These are phyloP conservation scores for Aspergillus pseudoglaucus DNA, from an alignment of 2,329 filamentous ascomycete genomes.

Conservation along the genomic window DNA sequence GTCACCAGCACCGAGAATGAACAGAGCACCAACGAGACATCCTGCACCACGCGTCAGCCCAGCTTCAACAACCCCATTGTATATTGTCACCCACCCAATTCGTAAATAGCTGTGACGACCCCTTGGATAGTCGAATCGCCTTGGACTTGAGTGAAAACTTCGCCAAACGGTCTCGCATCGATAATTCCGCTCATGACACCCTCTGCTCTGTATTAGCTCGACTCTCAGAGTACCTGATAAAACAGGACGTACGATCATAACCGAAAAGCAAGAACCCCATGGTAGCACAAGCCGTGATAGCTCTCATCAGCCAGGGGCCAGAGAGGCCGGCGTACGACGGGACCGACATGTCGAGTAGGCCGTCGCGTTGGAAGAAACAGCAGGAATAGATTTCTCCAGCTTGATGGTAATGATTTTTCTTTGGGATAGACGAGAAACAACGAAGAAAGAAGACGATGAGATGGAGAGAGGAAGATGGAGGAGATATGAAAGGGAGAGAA, in stretches of 20 bases:
- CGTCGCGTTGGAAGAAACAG: background rate
- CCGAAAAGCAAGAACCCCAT: constrained; percentile 51
- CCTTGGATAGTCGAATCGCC: constrained; percentile 41
- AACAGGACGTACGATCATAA: constrained; percentile 40
- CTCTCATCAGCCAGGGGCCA: background rate
- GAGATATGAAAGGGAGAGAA: no score
- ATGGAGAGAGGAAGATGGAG: no score
- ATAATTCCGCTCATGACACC: background rate
- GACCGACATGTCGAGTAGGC: background rate
- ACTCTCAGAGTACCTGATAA: no score
- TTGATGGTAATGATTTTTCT: background rate
- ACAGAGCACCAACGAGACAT: background rate
- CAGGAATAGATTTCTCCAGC: background rate
- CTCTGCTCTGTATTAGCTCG: background rate
- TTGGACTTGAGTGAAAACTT: constrained; percentile 13
- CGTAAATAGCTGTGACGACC: constrained; percentile 46
- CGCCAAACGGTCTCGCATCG: constrained; percentile 3
- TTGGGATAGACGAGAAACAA: background rate
- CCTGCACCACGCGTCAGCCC: background rate
- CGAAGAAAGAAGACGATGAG: background rate
- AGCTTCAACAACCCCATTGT: no score
- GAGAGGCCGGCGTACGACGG: background rate
- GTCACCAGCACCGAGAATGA: constrained; percentile 11
- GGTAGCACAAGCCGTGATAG: background rate
- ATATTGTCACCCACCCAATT: constrained; percentile 30